Evolutionary conservation across 2,329 filamentous ascomycete species (phyloP), one percentile per base, ranked within the genome.

Genomic region (Sporothrix variecibatus): DNA sequence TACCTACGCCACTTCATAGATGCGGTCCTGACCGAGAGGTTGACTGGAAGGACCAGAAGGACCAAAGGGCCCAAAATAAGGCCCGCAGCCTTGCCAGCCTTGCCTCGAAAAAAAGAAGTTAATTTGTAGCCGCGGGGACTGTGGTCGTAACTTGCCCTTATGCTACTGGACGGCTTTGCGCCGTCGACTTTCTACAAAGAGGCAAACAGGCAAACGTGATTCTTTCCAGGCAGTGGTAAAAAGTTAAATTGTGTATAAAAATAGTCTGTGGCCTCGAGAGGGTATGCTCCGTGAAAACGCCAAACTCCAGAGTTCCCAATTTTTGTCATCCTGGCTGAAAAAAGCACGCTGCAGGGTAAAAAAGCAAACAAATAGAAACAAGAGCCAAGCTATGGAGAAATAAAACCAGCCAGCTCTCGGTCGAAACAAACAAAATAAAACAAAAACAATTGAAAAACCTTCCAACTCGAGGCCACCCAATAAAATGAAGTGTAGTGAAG

Each of bases 231-330:
- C 4, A 8, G 40, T 49, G 26, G 15, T 11, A n/a, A 34, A 28
- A 31, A 68, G 28, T 26, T 51, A 51, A 26, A 65, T 65, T 46
- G 20, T 26, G 20, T 65, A 65, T 28, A 65, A 17, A 43, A 65
- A 65, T 43, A 40, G 34, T 46, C 38, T 65, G 38, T 28, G 12
- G 38, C 62, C 38, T 43, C 38, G 43, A 64, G 60, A 68, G 46
- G 28, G 46, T 69, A 69, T 69, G 43, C 43, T 51, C 64, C 43
- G 65, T 51, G 3, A 34, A 28, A 69, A 69, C 65, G 65, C 65
- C 65, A 53, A 53, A 51, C 26, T 26, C 65, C 28, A 64, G 1
- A 26, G 17, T 11, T 53, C 65, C 65, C 26, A 53, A 53, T 38
- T 15, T 65, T 72, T 68, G 58, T 23, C 51, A 43, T 40, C 49